Evolutionary conservation across 2,329 filamentous ascomycete genomes (phyloP), one percentile per base, ranked within the genome.

Genomic region (Amylocarpus encephaloides): DNA sequence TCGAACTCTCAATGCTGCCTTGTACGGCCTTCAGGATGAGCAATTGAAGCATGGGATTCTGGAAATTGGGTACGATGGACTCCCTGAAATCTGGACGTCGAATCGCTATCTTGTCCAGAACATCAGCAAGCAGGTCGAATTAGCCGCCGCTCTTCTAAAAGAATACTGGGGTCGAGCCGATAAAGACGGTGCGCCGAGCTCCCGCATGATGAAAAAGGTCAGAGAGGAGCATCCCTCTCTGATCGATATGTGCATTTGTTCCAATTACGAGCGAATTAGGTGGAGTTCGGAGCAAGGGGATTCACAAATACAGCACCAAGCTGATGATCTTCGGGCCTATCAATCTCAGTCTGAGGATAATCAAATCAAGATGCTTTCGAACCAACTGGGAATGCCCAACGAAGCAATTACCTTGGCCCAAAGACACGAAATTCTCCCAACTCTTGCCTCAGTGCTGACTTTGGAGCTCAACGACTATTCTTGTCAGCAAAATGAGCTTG

Each of bases 21-120:
- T 80, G 3, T 97, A 95, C 64, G 89, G 88, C 2, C 75, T 96
- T 4, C 75, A 77, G 15, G 71, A 78, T 13, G 86, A 90, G 56
- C 71, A 78, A 46, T 67, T 93, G 30, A 73, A 81, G 43, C 73
- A 84, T 56, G 84, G 85, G 6, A 78, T 88, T 19, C 68, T 88
- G 9, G 70, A 72, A 2, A 71, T 76, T 13, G 78, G 80, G 40
- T 91, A 89, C 62, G 76, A 83, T 16, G 79, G 76, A 10, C 74
- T 96, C 7, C 80, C 85, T 0, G 83, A 88, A 52, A 86, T 91
- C 40, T 98, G 93, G 93, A 96, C 91, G 0, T 90, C 88, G 13
- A 81, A 78, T 57, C 68, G 71, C 39, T 80, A 75, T 55, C 72
- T 83, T 49, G 77, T 80, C 45, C 82, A 82, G 64, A 83, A 83